Evolutionary conservation across 345 rosid genomes (phyloP), one percentile per base, ranked within the genome.

Genomic region (Combretum micranthum): DNA sequence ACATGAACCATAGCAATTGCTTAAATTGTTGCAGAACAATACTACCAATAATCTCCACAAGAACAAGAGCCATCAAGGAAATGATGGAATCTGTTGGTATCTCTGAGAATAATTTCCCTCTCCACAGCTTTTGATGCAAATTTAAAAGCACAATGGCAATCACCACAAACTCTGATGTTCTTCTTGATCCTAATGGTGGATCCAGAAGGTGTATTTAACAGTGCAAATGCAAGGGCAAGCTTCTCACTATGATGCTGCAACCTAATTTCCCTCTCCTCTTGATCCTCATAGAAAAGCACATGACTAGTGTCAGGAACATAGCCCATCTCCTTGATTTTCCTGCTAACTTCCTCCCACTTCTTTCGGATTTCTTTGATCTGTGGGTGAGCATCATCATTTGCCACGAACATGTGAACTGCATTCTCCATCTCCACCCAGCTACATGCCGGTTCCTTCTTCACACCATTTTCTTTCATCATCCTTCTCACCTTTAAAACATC

Each of bases 171-270:
- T 58, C 92, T 67, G 20, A 82, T 78, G 54, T 82, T 85, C 80
- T 85, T 85, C 74, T 80, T 85, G 59, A 80, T 80, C 55, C 64
- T 69, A 57, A 82, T 76, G 13, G 81, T 75, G 64, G 84, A 78
- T 69, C 83, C 79, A 51, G 88, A 74, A 37, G 83, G 76, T 0
- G 80, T 76, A 52, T 64, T 76, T 17, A 85, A 61, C 64, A 85
- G 77, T 13, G 92, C 86, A 80, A 82, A 85, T 50, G 92, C 88
- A 61, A 85, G 63, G 10, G 88, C 92, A 52, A 80, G 82, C 77
- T 85, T 85, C 86, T 82, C 86, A 18, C 92, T 85, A 56, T 80
- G 92, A 52, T 68, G 66, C 60, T 85, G 84, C 70, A 82, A 69
- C 68, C 78, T 77, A 26, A 57, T 72, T 63, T 79, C 82, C 72